Evolutionary conservation across 169 alveolate species (phyloP), one percentile per base, ranked within the genome.

Genomic region (Theileria orientalis): DNA sequence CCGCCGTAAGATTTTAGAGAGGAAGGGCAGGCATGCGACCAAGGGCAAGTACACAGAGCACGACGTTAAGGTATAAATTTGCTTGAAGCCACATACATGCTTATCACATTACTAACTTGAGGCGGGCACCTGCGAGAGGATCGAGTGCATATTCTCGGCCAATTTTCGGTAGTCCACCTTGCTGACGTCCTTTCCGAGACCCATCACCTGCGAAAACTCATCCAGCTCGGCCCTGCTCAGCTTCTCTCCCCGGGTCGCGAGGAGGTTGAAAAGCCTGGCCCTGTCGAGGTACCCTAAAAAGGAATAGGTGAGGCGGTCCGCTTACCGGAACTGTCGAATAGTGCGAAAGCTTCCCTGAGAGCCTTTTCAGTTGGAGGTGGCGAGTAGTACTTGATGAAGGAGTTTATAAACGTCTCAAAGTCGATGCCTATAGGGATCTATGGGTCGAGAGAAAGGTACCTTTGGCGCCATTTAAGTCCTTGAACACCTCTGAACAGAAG

Each of bases 1-100:
- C 90, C 96, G 99, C 87, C 90, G 93, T 70, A 90, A 88, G 67
- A 83, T 95, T 63, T 87, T 96, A 49, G 97, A 94, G 73, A 94
- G 97, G 86, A 96, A 94, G 91, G 94, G 94, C n/a, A 87, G 83
- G 74, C 73, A 91, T 19, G 44, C 89, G 23, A 83, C 67, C 56
- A 89, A 86, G 74, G 72, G 84, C 33, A 75, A 73, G 33, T 86
- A 89, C 82, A 86, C 93, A 30, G 90, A 86, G 76, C 40, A 83
- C 37, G 90, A 83, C 68, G 83, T 83, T 32, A 80, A 80, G 61
- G 79, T 72, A 40, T 70, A 72, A 59, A 51, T 41, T 27, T 42
- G 0, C 0, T 42, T 21, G 41, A 56, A 30, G 21, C 2, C 41
- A 23, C 21, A 57, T 59, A 59, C 16, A 59, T 51, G 61, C 21